Conservation (phyloP, 257 asterid genomes). For the Solanum neorickii region DNA sequence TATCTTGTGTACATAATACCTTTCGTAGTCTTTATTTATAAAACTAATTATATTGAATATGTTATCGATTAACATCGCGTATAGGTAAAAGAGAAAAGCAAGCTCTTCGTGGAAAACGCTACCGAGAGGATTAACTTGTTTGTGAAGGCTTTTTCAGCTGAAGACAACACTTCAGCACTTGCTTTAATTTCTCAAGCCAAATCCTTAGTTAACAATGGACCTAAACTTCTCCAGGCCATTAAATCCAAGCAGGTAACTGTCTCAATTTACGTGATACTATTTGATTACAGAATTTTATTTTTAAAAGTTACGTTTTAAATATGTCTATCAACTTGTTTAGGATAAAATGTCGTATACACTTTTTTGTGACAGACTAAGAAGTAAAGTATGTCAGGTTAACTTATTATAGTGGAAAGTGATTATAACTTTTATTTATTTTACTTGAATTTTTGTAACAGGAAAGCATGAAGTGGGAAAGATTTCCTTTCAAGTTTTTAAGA, state of each 20-base stretch:
- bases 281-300: neutral
- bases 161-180: slow-evolving; percentile 33
- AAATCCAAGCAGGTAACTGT: slow-evolving; percentile 52
- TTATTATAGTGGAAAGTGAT: neutral
- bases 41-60: neutral
- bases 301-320: neutral
- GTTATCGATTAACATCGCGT: neutral
- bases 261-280: neutral
- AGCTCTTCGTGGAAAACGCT: slow-evolving; percentile 44
- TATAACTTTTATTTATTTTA: neutral
- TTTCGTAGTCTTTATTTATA: rapidly evolving
- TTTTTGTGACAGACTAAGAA: neutral
- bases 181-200: slow-evolving; percentile 50
- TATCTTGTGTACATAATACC: neutral
- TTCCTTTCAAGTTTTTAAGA: slow-evolving; percentile 37
- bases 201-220: slow-evolving; percentile 25
- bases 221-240: slow-evolving; percentile 42
- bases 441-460: slow-evolving; percentile 32
- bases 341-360: neutral
- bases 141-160: slow-evolving; percentile 53
- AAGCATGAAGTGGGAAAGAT: slow-evolving; percentile 69
- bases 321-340: neutral
- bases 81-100: slow-evolving; percentile 63
- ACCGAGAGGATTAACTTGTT: slow-evolving; percentile 43
- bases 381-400: neutral